phyloP scores from a whole-genome alignment of 768 basidiomycete species.

The Mycena floridula region DNA sequence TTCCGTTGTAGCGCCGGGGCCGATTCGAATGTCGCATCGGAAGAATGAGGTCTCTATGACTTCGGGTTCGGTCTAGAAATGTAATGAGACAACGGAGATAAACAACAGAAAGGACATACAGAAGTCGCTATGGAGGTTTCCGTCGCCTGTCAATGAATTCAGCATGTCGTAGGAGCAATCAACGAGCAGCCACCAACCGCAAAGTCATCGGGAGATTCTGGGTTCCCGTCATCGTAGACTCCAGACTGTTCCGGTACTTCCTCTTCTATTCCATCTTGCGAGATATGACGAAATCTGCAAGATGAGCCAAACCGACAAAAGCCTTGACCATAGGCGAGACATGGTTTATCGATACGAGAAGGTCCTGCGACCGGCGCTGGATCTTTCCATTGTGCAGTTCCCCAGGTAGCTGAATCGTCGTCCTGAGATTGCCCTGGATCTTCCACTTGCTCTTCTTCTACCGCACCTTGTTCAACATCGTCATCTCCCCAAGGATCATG shows the following conservation, averaged over 20 bases:
- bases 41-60: constrained; percentile 1
- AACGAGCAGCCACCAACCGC: background rate
- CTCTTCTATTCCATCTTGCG: constrained; percentile 7
- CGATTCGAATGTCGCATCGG: constrained; percentile 2
- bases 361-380: background rate
- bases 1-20: constrained; percentile 6
- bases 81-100: background rate
- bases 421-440: background rate
- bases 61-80: background rate
- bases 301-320: constrained; percentile 22
- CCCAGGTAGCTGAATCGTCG: constrained; percentile 1
- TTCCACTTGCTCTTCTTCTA: background rate
- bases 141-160: background rate
- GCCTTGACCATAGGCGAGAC: constrained; percentile 29
- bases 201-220: constrained; percentile 14
- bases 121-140: background rate
- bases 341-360: constrained; percentile 19
- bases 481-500: background rate
- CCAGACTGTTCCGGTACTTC: background rate
- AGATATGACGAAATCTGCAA: constrained; percentile 24
- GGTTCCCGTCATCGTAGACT: constrained; percentile 1
- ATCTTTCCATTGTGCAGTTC: background rate
- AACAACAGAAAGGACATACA: background rate
- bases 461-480: background rate
- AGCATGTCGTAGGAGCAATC: background rate